Evolutionary conservation across 2,329 filamentous ascomycete genomes (phyloP).

Genomic region (Microdochium trichocladiopsis): DNA sequence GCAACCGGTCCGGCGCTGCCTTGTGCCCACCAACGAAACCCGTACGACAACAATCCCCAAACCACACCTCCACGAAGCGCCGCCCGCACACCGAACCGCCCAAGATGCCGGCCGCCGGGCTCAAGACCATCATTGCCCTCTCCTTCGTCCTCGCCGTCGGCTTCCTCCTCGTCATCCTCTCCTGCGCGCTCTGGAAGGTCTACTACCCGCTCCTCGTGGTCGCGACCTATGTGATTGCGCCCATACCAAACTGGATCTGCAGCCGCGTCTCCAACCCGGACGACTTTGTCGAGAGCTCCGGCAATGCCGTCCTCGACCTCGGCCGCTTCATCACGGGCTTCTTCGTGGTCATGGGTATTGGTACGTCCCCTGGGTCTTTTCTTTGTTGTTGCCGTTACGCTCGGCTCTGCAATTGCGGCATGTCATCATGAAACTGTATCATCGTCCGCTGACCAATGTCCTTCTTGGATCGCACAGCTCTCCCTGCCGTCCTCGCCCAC

Average conservation of each 20-base stretch:
- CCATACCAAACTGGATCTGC: constrained; percentile 95
- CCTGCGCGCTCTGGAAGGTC: constrained; percentile 87
- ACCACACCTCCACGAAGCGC: neutral
- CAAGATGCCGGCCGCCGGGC: constrained; percentile 70
- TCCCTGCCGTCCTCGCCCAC: constrained; percentile 84
- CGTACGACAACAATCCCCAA: neutral
- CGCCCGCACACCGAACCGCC: constrained; percentile 6
- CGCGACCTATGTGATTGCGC: constrained; percentile 88
- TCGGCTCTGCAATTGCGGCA: constrained; percentile 1
- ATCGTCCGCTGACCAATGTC: no score
- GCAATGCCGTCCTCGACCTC: constrained; percentile 82
- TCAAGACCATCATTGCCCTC: constrained; percentile 98
- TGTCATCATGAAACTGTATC: no score
- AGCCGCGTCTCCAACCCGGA: constrained; percentile 81
- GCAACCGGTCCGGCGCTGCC: no score
- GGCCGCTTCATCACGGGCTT: constrained; percentile 93
- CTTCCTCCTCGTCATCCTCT: constrained; percentile 97
- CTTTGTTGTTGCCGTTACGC: constrained; percentile 1
- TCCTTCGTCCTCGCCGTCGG: constrained; percentile 98
- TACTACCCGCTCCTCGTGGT: constrained; percentile 96
- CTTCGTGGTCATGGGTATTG: constrained; percentile 94
- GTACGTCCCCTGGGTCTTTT: constrained; percentile 45
- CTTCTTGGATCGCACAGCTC: no score
- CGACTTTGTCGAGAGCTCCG: constrained; percentile 85
- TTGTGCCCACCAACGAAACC: neutral